These are phyloP conservation scores for Pezicula neosporulosa DNA, from an alignment of 2,329 filamentous ascomycete species.

Conservation along the genomic window DNA sequence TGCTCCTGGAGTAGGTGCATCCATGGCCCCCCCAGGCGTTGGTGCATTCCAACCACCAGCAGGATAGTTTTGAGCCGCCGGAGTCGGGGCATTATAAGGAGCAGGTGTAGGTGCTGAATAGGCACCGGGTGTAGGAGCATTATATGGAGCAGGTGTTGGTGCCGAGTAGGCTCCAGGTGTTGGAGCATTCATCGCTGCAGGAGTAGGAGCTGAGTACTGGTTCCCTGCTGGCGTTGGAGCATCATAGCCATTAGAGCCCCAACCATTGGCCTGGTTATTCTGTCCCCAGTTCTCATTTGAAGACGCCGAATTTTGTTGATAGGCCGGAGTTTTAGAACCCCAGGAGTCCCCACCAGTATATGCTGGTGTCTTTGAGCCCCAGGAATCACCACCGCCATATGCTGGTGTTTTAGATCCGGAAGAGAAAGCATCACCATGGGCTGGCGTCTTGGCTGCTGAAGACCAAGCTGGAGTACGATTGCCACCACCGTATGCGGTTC, in stretches of 20 bases:
- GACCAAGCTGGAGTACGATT: slow-evolving; percentile 75
- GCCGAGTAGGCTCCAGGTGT: slow-evolving; percentile 61
- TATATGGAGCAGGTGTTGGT: slow-evolving; percentile 40
- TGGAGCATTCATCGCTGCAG: slow-evolving; percentile 62
- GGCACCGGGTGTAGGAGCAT: slow-evolving; percentile 42
- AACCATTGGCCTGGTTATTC: slow-evolving; percentile 34
- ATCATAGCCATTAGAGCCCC: slow-evolving; percentile 50
- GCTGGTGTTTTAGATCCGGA: slow-evolving; percentile 76
- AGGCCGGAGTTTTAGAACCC: slow-evolving; percentile 66
- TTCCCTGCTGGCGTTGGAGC: slow-evolving; percentile 63
- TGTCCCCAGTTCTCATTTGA: slow-evolving; percentile 43
- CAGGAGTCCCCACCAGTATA: slow-evolving; percentile 60
- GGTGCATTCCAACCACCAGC: slow-evolving; percentile 42
- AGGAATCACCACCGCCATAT: slow-evolving; percentile 57
- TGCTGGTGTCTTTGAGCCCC: slow-evolving; percentile 59
- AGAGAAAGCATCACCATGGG: slow-evolving; percentile 56
- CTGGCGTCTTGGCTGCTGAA: slow-evolving; percentile 71
- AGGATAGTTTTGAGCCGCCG: slow-evolving; percentile 63
- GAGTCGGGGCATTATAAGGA: slow-evolving; percentile 45
- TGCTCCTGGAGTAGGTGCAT: slow-evolving; percentile 46
- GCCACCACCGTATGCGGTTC: slow-evolving; percentile 70
- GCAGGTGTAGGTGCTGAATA: slow-evolving; percentile 65
- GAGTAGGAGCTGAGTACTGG: slow-evolving; percentile 56
- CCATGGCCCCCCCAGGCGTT: slow-evolving; percentile 41
- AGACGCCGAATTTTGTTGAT: slow-evolving; percentile 66